phyloP scores from a whole-genome alignment of 805 yeast genomes.

The Pichia deserticola region DNA sequence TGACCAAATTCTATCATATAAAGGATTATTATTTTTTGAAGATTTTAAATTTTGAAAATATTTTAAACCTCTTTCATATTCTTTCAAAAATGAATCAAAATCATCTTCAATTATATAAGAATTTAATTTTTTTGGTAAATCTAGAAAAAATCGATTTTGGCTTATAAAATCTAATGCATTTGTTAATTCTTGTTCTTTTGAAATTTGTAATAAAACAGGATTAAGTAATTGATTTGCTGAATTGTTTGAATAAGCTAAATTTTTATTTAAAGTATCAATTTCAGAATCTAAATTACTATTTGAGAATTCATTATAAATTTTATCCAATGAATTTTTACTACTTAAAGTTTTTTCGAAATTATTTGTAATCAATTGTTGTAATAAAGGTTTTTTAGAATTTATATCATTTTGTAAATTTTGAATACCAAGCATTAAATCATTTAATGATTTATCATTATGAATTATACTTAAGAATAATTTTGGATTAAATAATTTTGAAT shows the following conservation, averaged over 20 bases:
- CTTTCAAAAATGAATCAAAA: constrained; percentile 49
- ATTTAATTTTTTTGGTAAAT: constrained; percentile 46
- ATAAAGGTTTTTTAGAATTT: constrained; percentile 39
- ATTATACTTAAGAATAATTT: constrained; percentile 46
- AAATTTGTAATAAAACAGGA: constrained; percentile 48
- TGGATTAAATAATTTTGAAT: constrained; percentile 53
- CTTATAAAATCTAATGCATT: constrained; percentile 45
- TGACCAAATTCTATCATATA: constrained; percentile 48
- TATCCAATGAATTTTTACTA: constrained; percentile 57
- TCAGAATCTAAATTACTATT: constrained; percentile 18
- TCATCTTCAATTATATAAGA: constrained; percentile 40
- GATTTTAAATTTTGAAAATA: constrained; percentile 13
- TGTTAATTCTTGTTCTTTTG: constrained; percentile 41
- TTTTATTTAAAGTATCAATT: constrained; percentile 25
- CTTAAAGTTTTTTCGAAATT: constrained; percentile 61
- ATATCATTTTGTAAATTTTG: constrained; percentile 43
- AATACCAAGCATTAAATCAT: constrained; percentile 41
- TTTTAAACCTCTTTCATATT: constrained; percentile 43
- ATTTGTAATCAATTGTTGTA: constrained; percentile 44
- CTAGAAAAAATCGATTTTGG: constrained; percentile 45
- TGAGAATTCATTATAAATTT: constrained; percentile 47
- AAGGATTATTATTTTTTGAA: constrained; percentile 13
- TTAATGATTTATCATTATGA: constrained; percentile 48
- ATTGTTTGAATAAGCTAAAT: constrained; percentile 41
- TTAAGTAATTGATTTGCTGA: constrained; percentile 44